These are phyloP conservation scores for Pseudogymnoascus sp. DNA, from an alignment of 2,329 filamentous ascomycete species.

Conservation along the genomic window DNA sequence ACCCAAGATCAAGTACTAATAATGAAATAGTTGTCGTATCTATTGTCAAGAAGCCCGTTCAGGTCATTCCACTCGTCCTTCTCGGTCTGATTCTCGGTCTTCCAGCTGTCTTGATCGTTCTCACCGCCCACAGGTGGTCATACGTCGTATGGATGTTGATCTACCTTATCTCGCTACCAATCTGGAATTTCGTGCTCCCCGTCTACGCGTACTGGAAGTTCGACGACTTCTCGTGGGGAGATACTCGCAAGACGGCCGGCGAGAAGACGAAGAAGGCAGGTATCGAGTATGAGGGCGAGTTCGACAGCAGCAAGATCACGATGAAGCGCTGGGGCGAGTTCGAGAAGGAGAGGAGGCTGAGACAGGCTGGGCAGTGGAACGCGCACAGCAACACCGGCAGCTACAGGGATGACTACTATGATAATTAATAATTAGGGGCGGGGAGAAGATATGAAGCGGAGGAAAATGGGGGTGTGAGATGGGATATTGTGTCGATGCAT, in stretches of 20 bases:
- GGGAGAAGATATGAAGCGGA: not conserved
- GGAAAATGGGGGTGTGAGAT: not conserved
- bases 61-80: conserved; percentile 84
- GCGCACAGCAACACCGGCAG: not conserved
- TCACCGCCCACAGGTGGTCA: conserved; percentile 86
- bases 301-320: conserved; percentile 96
- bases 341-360: conserved; percentile 55
- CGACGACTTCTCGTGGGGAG: conserved; percentile 98
- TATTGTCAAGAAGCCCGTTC: conserved; percentile 66
- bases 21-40: conserved; percentile 63
- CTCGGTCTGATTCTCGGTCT: conserved; percentile 87
- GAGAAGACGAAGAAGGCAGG: conserved; percentile 83
- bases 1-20: conserved; percentile 16
- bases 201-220: conserved; percentile 99
- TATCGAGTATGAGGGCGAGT: conserved; percentile 86
- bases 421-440: conserved; percentile 5
- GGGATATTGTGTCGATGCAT: not conserved
- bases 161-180: conserved; percentile 82
- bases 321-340: conserved; percentile 99
- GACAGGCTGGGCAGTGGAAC: conserved; percentile 6
- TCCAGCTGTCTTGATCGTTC: conserved; percentile 79
- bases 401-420: conserved; percentile 8
- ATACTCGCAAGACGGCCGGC: conserved; percentile 89
- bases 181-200: conserved; percentile 97
- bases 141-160: conserved; percentile 97